Conservation (phyloP, 805 yeast genomes). For the Candida sphagnicola region DNA sequence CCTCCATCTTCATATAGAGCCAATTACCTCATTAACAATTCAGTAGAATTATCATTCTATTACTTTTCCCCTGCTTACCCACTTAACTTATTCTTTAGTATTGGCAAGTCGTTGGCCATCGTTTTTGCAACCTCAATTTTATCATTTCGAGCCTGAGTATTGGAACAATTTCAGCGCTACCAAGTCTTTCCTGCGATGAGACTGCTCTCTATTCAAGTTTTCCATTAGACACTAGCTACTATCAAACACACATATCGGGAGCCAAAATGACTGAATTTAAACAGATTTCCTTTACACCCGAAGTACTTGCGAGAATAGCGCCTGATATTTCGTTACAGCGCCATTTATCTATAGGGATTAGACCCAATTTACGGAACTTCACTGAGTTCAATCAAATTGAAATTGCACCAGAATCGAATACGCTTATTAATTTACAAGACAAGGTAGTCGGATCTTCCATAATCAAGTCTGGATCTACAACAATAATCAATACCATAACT, state of each 20-base stretch:
- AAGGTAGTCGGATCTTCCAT: conserved; percentile 62
- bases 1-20: too few species aligned
- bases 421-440: conserved; percentile 24
- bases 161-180: too few species aligned
- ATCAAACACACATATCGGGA: too few species aligned
- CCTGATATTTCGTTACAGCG: conserved; percentile 82
- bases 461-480: conserved; percentile 66
- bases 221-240: too few species aligned
- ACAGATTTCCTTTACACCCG: conserved; percentile 67
- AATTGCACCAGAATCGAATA: conserved; percentile 34
- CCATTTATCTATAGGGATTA: conserved; percentile 67
- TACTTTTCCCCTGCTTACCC: too few species aligned
- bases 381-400: conserved; percentile 66
- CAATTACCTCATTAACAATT: too few species aligned
- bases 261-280: conserved; percentile 11
- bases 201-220: too few species aligned
- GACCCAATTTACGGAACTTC: conserved; percentile 71
- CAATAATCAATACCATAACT: conserved; percentile 66
- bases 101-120: too few species aligned
- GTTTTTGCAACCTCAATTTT: too few species aligned
- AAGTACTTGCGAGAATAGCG: conserved; percentile 75
- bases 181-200: background rate
- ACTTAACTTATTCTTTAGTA: too few species aligned
- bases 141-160: too few species aligned
- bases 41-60: too few species aligned